Base-by-base conservation (phyloP, 768 basidiomycete species). In the Mycena vitilis region DNA sequence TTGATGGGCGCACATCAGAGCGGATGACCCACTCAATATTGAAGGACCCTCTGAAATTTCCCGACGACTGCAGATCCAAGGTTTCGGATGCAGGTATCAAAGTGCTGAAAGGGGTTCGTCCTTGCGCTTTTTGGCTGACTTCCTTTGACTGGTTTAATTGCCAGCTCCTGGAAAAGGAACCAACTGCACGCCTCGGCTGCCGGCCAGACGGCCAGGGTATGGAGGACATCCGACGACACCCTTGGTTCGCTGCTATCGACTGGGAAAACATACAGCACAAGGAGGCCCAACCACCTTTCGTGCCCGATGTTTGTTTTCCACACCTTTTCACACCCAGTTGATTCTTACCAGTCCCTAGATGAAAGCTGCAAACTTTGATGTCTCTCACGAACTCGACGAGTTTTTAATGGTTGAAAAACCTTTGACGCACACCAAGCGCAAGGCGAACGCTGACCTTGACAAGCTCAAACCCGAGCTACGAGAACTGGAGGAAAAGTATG, bases 391-490 rank as follows among this genome's bases (percentile, higher is more conserved):
- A 82, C 87, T 99, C 12, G 96, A 99, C 77, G 98, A 99, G 78
- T 93, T 99, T 75, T 80, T 99, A 75, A 89, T 99, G 87, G 96
- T 96, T 60, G 97, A 99, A 81, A 98, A 98, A 78, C 97, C 97
- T n/a, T 82, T 99, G 63, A 98, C 95, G 63, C 95, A 96, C 70
- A 85, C 93, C 52, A 98, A 95, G 79, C 91, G 98, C 42, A 99
- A 97, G 76, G 90, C 88, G 38, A 93, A 95, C 71, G 84, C 87
- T 38, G 95, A 98, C 80, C 77, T 94, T 13, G 93, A 94, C 71
- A 92, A 92, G 78, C 88, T 99, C 85, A 94, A 92, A 75, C 92
- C 95, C 23, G 98, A 99, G 77, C 86, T 95, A 78, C 88, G 96
- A 68, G 89, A 95, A 79, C 87, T 99, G 69, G 97, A 98, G 79